These are phyloP conservation scores for Aspergillus sp. DNA, from an alignment of 2,329 filamentous ascomycete species.

Conservation along the genomic window DNA sequence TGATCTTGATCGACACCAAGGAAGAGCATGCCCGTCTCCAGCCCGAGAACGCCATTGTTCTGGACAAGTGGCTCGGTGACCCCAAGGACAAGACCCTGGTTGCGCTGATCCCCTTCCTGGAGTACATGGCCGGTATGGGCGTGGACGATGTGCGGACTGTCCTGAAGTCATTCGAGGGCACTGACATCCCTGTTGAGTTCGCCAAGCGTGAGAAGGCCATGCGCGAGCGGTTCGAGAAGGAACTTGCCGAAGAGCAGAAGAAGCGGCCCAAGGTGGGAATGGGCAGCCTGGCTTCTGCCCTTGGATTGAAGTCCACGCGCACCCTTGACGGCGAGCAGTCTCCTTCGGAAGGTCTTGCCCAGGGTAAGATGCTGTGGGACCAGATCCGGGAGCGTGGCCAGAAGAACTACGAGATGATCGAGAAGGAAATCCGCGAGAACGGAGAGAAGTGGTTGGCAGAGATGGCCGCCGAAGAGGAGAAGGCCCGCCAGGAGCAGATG, in stretches of 20 bases:
- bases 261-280: conserved; percentile 61
- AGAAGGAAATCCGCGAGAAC: conserved; percentile 88
- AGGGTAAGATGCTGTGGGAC: conserved; percentile 97
- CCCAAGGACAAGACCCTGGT: conserved; percentile 82
- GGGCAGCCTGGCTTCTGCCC: conserved; percentile 64
- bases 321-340: conserved; percentile 65
- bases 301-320: conserved; percentile 73
- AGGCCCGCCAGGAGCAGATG: conserved; percentile 85
- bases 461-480: conserved; percentile 83
- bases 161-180: conserved; percentile 83
- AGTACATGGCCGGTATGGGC: conserved; percentile 94
- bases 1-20: conserved; percentile 90
- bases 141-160: conserved; percentile 83
- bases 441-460: conserved; percentile 96
- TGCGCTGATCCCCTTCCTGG: conserved; percentile 88
- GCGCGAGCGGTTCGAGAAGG: conserved; percentile 78
- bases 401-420: conserved; percentile 82
- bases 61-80: conserved; percentile 87
- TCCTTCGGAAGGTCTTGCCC: conserved; percentile 72
- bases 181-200: conserved; percentile 86
- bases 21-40: conserved; percentile 78
- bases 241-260: conserved; percentile 66
- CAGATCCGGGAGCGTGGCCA: conserved; percentile 88
- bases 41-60: conserved; percentile 92
- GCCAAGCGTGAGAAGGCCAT: conserved; percentile 81